phyloP scores from a whole-genome alignment of 108 stramenopile genomes.

The Fragilariopsis cylindrus region DNA sequence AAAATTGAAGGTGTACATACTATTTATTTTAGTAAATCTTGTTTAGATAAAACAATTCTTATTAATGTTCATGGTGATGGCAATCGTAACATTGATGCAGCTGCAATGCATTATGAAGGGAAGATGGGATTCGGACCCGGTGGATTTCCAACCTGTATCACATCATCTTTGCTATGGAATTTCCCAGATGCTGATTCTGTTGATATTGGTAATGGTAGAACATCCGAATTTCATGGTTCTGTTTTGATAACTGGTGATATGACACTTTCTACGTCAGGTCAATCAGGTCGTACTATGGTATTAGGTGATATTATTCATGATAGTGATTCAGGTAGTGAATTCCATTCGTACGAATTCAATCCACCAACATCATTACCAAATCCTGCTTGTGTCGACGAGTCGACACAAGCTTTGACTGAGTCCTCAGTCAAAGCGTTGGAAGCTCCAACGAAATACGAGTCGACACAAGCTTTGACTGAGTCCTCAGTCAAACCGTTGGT shows the following conservation, averaged over 20 bases:
- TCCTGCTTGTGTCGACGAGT: neutral
- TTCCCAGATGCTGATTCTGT: slow-evolving; percentile 26
- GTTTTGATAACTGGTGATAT: slow-evolving; percentile 24
- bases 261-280: slow-evolving; percentile 16
- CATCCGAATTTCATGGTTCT: slow-evolving; percentile 20
- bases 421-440: neutral
- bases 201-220: slow-evolving; percentile 14
- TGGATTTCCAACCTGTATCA: slow-evolving; percentile 15
- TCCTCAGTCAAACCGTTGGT: neutral
- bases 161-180: slow-evolving; percentile 27
- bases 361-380: slow-evolving; percentile 23
- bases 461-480: neutral
- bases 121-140: neutral
- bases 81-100: neutral
- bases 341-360: slow-evolving; percentile 29
- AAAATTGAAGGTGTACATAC: neutral
- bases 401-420: neutral
- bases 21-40: neutral
- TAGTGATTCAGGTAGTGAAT: slow-evolving; percentile 17
- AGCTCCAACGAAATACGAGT: neutral
- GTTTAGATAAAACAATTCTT: slow-evolving; percentile 33
- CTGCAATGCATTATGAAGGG: neutral
- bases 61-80: slow-evolving; percentile 28
- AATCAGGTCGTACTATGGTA: slow-evolving; percentile 26
- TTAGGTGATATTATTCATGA: slow-evolving; percentile 21